phyloP scores from a whole-genome alignment of 306 rosid species.

The Ammopiptanthus mongolicus region DNA sequence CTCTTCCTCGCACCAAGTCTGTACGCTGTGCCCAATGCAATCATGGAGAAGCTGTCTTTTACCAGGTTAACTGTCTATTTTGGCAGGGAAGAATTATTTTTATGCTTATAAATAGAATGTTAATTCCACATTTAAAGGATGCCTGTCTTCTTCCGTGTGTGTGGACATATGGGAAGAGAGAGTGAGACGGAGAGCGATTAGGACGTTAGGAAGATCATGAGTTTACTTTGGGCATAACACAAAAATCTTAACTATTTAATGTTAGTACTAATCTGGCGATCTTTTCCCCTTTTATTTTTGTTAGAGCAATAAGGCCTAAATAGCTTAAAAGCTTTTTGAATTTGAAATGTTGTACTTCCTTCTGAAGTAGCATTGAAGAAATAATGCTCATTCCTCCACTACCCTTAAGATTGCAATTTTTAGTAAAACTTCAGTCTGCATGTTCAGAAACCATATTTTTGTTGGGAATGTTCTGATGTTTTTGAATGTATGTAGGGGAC shows the following conservation, averaged over 20 bases:
- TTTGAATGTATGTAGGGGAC: conserved; percentile 50
- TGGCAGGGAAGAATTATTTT: background rate
- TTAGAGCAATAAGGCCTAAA: background rate
- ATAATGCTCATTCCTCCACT: background rate
- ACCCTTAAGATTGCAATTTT: background rate
- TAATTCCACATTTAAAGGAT: background rate
- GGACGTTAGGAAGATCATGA: background rate
- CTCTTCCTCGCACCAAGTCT: conserved; percentile 81
- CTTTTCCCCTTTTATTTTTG: background rate
- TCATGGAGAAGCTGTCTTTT: conserved; percentile 89
- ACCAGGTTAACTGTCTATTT: conserved; percentile 46
- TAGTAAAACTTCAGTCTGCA: background rate
- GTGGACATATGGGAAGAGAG: background rate
- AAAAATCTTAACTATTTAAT: background rate
- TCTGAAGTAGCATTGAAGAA: background rate
- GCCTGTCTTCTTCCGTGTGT: background rate
- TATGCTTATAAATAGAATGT: background rate
- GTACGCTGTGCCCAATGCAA: conserved; percentile 78
- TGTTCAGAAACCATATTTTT: background rate
- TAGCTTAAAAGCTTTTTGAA: background rate
- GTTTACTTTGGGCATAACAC: background rate
- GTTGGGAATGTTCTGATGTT: background rate
- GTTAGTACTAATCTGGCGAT: background rate
- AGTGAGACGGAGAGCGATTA: background rate
- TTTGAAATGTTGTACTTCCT: background rate